phyloP scores from a whole-genome alignment of 108 stramenopile genomes.

The Nitzschia palea region DNA sequence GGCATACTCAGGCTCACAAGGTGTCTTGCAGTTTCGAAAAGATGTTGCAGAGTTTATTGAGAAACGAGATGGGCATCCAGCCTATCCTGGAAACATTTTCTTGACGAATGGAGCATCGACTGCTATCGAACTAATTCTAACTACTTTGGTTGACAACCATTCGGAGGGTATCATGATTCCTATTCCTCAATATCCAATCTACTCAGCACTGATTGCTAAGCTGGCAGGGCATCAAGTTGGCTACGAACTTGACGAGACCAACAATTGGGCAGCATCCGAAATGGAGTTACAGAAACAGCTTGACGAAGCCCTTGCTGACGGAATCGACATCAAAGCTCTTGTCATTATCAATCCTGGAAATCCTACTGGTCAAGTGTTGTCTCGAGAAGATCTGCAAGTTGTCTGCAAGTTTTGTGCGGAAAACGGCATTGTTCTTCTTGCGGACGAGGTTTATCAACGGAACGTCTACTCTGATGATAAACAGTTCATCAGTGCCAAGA shows the following conservation, averaged over 20 bases:
- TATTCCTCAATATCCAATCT: slow-evolving; percentile 98
- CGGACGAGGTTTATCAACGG: slow-evolving; percentile 98
- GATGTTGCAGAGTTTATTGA: slow-evolving; percentile 88
- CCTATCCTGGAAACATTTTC: slow-evolving; percentile 83
- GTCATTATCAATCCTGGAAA: slow-evolving; percentile 98
- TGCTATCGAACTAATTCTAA: slow-evolving; percentile 82
- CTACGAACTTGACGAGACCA: slow-evolving; percentile 87
- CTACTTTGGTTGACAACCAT: slow-evolving; percentile 59
- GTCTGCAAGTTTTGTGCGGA: slow-evolving; percentile 85
- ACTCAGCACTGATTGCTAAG: slow-evolving; percentile 87
- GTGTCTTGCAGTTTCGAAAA: slow-evolving; percentile 56
- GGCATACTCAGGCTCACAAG: slow-evolving; percentile 87
- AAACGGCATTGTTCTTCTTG: slow-evolving; percentile 83
- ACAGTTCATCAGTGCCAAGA: slow-evolving; percentile 81
- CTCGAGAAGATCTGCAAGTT: slow-evolving; percentile 69
- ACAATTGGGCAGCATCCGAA: slow-evolving; percentile 80
- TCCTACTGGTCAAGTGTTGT: slow-evolving; percentile 93
- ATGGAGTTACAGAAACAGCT: slow-evolving; percentile 72
- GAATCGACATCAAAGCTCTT: slow-evolving; percentile 73
- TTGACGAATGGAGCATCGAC: slow-evolving; percentile 94
- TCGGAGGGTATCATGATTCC: slow-evolving; percentile 79
- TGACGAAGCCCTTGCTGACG: slow-evolving; percentile 58
- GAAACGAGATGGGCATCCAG: slow-evolving; percentile 64
- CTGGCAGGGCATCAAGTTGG: slow-evolving; percentile 86
- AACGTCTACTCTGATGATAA: slow-evolving; percentile 83